These are phyloP conservation scores for Macaranga tanarius DNA, from an alignment of 441 rosid species.

Conservation along the genomic window DNA sequence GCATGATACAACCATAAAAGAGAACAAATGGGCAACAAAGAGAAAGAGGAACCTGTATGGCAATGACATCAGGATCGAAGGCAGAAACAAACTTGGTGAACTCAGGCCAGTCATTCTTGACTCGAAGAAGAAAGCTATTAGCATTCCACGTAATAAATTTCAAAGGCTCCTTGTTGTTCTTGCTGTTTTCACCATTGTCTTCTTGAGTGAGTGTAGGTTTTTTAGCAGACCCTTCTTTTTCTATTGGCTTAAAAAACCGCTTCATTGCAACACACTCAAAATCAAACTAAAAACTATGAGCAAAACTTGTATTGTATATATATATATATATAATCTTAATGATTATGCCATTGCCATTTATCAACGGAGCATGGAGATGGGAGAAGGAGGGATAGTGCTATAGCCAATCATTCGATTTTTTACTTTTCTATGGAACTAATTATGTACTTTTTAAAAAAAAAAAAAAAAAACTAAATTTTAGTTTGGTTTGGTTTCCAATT, in stretches of 20 bases:
- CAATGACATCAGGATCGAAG: constrained; percentile 86
- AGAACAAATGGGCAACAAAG: neutral
- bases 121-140: constrained; percentile 93
- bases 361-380: too few species aligned
- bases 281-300: neutral
- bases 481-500: too few species aligned
- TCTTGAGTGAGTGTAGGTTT: constrained; percentile 54
- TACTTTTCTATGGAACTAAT: too few species aligned
- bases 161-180: constrained; percentile 54
- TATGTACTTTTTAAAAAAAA: too few species aligned
- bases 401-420: too few species aligned
- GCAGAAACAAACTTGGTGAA: constrained; percentile 62
- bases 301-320: neutral
- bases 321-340: too few species aligned
- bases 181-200: constrained; percentile 28
- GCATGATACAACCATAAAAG: constrained; percentile 10
- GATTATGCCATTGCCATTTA: too few species aligned
- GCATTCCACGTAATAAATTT: constrained; percentile 97
- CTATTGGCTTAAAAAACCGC: constrained; percentile 88
- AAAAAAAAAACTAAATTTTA: too few species aligned
- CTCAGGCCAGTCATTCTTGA: constrained; percentile 83
- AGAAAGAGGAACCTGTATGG: constrained; percentile 54
- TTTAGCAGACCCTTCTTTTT: constrained; percentile 74
- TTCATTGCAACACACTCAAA: constrained; percentile 44
- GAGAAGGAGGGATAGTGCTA: too few species aligned